Evolutionary conservation across 139 green algal species (phyloP), one percentile per base, ranked within the genome.

Genomic region (Bryopsis sp.): DNA sequence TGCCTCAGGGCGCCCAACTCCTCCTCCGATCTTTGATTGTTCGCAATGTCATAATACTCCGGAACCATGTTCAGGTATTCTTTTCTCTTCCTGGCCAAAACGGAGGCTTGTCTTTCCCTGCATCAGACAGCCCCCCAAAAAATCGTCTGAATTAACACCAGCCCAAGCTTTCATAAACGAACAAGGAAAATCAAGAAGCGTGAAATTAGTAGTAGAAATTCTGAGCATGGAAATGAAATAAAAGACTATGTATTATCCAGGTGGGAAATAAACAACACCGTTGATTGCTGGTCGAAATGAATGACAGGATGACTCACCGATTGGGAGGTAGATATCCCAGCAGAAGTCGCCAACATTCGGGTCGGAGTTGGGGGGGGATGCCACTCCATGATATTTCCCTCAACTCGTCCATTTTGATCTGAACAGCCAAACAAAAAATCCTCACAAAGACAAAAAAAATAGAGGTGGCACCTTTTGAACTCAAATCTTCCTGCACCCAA

Each of bases 251-350:
- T 19, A n/a, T 15, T 26, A 29, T 32, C 39, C n/a, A 15, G 15
- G 15, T 36, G n/a, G 39, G 6, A 64, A 58, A 15, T 28, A 28
- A 11, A 11, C 11, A 64, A 6, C 8, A 7, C 2, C 4, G n/a
- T 29, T 1, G 2, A 39, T 46, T 71, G 58, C 36, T 47, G 3
- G 19, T 58, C 5, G 11, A 46, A 47, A n/a, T 58, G 11, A 39
- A 26, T 39, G n/a, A 6, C 36, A 48, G 60, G 32, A 26, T 58
- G 64, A 29, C 50, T 58, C 37, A 81, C 86, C 75, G 77, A 48
- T 90, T 91, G 7, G 89, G 86, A 0, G 92, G 91, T 31, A 90
- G 59, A 75, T 98, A 98, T n/a, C 92, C 90, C n/a, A 96, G 76
- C 72, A 98, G 78, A 61, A 98, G 74, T n/a, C 87, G 81, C 93